Conservation (phyloP, 495 filamentous ascomycete genomes). For the Durotheca rogersii region DNA sequence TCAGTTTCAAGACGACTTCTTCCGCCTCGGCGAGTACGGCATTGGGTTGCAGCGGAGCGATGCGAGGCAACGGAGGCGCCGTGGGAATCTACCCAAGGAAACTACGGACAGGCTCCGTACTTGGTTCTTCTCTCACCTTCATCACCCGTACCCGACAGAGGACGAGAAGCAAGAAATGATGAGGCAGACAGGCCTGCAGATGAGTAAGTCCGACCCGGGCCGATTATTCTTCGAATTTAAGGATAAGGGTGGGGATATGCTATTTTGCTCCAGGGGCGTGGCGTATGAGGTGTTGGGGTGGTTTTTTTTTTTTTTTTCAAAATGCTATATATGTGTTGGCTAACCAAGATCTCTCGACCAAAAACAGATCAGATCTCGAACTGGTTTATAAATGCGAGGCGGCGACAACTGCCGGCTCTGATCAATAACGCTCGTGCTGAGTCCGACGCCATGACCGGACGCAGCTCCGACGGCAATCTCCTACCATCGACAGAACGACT, state of each 20-base stretch:
- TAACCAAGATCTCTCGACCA: too few relatives aligned
- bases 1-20: constrained; percentile 31
- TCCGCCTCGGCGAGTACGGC: constrained; percentile 31
- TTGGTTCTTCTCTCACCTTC: constrained; percentile 76
- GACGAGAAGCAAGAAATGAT: constrained; percentile 86
- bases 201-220: constrained; percentile 64
- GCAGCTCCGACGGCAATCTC: constrained; percentile 26
- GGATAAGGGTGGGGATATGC: neutral
- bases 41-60: constrained; percentile 39
- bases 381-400: constrained; percentile 92
- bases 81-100: constrained; percentile 85
- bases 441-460: constrained; percentile 33
- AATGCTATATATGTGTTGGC: too few relatives aligned
- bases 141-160: constrained; percentile 85
- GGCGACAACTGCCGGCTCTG: constrained; percentile 71
- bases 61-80: constrained; percentile 59
- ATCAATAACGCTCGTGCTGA: constrained; percentile 54
- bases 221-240: neutral
- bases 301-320: too few relatives aligned
- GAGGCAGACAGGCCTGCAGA: constrained; percentile 70
- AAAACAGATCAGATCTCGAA: constrained; percentile 76
- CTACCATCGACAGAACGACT: constrained; percentile 25
- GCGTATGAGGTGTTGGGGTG: neutral
- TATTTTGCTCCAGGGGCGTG: neutral
- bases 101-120: constrained; percentile 77